Conservation (phyloP, 2,329 filamentous ascomycete genomes). For the Sarocladiaceae sp. region DNA sequence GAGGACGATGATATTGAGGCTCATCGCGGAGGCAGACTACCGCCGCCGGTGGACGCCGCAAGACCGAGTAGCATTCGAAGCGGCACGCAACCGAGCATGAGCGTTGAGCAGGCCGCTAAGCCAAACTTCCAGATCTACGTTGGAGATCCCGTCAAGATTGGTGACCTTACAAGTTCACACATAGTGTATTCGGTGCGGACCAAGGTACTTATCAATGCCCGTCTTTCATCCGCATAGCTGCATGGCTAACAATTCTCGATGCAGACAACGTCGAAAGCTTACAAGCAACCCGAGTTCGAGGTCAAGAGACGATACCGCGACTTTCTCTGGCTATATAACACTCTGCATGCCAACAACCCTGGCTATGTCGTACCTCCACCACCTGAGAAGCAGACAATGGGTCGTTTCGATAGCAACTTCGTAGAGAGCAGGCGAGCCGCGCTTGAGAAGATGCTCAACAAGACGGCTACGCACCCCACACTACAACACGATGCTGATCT, state of each 20-base stretch:
- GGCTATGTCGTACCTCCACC: conserved; percentile 93
- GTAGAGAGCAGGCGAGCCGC: conserved; percentile 88
- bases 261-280: conserved; percentile 91
- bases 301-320: conserved; percentile 93
- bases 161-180: conserved; percentile 91
- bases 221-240: not conserved
- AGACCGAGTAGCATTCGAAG: conserved; percentile 44
- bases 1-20: conserved; percentile 60
- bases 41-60: conserved; percentile 57
- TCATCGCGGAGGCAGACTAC: conserved; percentile 46
- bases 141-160: conserved; percentile 96
- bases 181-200: conserved; percentile 96
- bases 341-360: conserved; percentile 88
- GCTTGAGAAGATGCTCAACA: conserved; percentile 96
- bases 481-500: conserved; percentile 89
- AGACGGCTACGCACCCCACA: conserved; percentile 80
- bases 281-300: conserved; percentile 84
- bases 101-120: conserved; percentile 87
- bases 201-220: conserved; percentile 50
- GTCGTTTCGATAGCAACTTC: conserved; percentile 93
- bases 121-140: conserved; percentile 86
- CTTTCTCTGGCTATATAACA: conserved; percentile 96
- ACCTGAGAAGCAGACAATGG: conserved; percentile 95
- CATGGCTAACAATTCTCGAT: not conserved
- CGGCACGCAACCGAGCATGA: conserved; percentile 69